A percentile compares a stretch with the other conserved stretches of the same genome.
phyloP scores from a whole-genome alignment of 306 rosid species.

The Ammopiptanthus mongolicus region DNA sequence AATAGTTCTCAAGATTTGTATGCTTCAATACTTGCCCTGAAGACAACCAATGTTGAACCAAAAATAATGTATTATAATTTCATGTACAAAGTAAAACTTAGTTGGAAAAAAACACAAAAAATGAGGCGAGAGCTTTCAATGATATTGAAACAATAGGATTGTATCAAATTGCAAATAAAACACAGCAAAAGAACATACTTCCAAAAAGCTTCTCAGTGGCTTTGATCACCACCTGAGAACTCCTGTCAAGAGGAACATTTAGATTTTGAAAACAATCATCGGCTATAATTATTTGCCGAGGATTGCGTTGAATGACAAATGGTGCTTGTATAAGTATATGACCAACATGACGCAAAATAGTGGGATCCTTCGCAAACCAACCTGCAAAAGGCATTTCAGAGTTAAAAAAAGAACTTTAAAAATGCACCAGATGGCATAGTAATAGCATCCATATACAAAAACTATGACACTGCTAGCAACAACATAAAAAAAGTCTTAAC shows the following conservation, averaged over 20 bases:
- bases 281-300: constrained; percentile 75
- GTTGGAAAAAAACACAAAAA: background rate
- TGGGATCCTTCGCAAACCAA: constrained; percentile 90
- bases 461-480: background rate
- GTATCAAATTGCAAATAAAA: constrained; percentile 2
- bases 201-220: constrained; percentile 84
- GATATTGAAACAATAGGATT: constrained; percentile 1
- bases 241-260: constrained; percentile 67
- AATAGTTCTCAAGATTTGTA: constrained; percentile 61
- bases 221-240: constrained; percentile 74
- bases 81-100: background rate
- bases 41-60: constrained; percentile 20
- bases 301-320: constrained; percentile 54
- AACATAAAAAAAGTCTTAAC: background rate
- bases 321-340: constrained; percentile 81
- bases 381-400: constrained; percentile 47
- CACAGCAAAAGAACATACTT: constrained; percentile 54
- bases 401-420: constrained; percentile 7
- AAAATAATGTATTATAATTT: background rate
- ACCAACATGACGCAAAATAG: constrained; percentile 67
- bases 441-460: background rate
- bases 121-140: background rate
- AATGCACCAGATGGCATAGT: background rate
- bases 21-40: constrained; percentile 87
- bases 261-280: constrained; percentile 84